Evolutionary conservation across 2,329 filamentous ascomycete species (phyloP), one percentile per base, ranked within the genome.

Genomic region (Botrytis galanthina): DNA sequence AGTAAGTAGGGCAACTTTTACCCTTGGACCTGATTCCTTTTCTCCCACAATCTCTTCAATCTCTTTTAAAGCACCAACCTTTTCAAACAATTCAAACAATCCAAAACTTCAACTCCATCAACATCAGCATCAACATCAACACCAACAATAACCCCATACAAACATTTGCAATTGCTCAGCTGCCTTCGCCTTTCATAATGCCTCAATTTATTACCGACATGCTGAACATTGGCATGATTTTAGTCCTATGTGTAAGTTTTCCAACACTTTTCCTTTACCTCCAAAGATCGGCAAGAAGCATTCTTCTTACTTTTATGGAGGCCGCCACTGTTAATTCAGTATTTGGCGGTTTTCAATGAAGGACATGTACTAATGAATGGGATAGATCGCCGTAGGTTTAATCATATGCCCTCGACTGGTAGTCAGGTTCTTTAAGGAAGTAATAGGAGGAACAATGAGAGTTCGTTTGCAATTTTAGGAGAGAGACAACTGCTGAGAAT

Each of bases 301-400:
- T 22, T 5, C 32, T 51, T 51, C 44, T 39, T 51, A 10, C 4
- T n/a, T 3, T 29, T 18, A 5, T n/a, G 9, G 16, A 37, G 32
- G 8, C 32, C 18, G 14, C 32, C 32, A 20, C 22, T 37, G 4
- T 48, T 39, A 22, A 29, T 29, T 67, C 32, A 54, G 5, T 39
- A 16, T 20, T 39, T n/a, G 5, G 20, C 16, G 0, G 3, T 12
- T 29, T 54, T 1, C 7, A n/a, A 16, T 5, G 22, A n/a, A 1
- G 2, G 20, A 9, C 22, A 7, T 4, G 10, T 39, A 22, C 26
- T 67, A 22, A 67, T 2, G 20, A 5, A 20, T 14, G 14, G 4
- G 22, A 7, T 3, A 54, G 64, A 20, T 67, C 22, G 10, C 4
- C 4, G 12, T 67, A 12, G 18, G 10, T 29, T 16, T 29, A 16